Conservation (phyloP, 331 rosid genomes). For the Cydonia oblonga region DNA sequence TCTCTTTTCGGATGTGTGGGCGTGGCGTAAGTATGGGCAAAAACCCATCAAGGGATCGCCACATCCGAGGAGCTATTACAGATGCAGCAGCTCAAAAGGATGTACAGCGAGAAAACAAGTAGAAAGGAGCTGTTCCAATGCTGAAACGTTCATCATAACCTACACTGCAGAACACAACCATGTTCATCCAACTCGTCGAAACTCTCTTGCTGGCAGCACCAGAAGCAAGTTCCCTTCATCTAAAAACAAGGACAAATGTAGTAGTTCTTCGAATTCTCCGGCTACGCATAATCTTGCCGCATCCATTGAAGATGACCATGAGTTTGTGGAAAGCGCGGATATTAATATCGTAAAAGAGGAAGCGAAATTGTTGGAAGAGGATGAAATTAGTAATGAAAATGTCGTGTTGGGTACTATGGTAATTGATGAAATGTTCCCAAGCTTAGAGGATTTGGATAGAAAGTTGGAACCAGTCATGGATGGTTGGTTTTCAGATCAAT, state of each 20-base stretch:
- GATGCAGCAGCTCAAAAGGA: constrained; percentile 81
- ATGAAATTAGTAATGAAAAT: neutral
- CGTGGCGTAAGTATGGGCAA: constrained; percentile 98
- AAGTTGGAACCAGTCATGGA: constrained; percentile 14
- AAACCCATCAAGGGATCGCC: constrained; percentile 96
- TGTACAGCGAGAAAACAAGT: constrained; percentile 84
- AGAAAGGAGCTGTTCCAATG: constrained; percentile 56
- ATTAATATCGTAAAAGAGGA: constrained; percentile 11
- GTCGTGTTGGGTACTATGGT: neutral
- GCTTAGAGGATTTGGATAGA: constrained; percentile 23
- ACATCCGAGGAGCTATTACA: constrained; percentile 81
- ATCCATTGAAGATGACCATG: neutral
- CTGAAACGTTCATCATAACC: constrained; percentile 44
- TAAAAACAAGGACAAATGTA: neutral
- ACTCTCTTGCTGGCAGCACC: constrained; percentile 60
- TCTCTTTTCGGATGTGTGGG: constrained; percentile 56
- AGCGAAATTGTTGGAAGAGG: neutral
- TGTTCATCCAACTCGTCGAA: constrained; percentile 58
- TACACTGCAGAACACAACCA: constrained; percentile 79
- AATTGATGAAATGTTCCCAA: constrained; percentile 25
- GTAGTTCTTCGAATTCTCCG: neutral
- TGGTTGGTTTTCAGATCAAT: constrained; percentile 8
- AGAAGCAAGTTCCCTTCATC: constrained; percentile 27
- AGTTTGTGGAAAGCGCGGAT: neutral
- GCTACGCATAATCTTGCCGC: neutral